A percentile compares a stretch with the other conserved stretches of the same genome.
phyloP scores from a whole-genome alignment of 2,329 filamentous ascomycete genomes.

The Apiospora malaysiana region DNA sequence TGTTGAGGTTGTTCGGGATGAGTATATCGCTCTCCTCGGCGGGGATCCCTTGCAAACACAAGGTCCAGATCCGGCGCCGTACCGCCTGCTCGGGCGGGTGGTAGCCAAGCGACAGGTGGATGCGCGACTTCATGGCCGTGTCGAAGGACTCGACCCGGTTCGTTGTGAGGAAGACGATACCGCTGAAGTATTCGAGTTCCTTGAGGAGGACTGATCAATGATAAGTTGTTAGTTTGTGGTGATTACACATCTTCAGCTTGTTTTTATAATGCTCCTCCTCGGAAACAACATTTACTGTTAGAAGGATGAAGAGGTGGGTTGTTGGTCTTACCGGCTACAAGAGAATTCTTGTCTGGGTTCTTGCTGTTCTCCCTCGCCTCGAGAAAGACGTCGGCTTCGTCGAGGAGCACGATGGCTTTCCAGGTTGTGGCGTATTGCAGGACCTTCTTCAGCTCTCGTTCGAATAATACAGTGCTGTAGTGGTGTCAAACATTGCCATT shows the following conservation, averaged over 20 bases:
- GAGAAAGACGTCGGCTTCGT: slow-evolving; percentile 40
- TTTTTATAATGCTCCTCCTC: too few species aligned
- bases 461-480: slow-evolving; percentile 30
- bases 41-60: slow-evolving; percentile 49
- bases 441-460: slow-evolving; percentile 32
- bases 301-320: background rate
- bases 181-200: slow-evolving; percentile 30
- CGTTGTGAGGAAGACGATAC: slow-evolving; percentile 33
- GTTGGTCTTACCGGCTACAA: slow-evolving; percentile 25
- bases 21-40: slow-evolving; percentile 48
- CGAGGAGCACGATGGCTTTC: slow-evolving; percentile 41
- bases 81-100: slow-evolving; percentile 46
- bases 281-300: background rate
- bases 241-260: too few species aligned
- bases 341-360: slow-evolving; percentile 17
- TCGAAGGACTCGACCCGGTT: slow-evolving; percentile 33
- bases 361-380: slow-evolving; percentile 42
- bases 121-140: slow-evolving; percentile 34
- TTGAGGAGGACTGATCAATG: slow-evolving; percentile 32
- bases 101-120: slow-evolving; percentile 33
- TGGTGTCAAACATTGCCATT: background rate
- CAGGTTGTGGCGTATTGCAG: slow-evolving; percentile 49
- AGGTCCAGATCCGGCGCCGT: slow-evolving; percentile 35
- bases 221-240: too few species aligned
- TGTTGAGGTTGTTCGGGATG: slow-evolving; percentile 33